A percentile compares a stretch with the other conserved stretches of the same genome.
Conservation (phyloP, 2,329 filamentous ascomycete species). For the Sclerotiophoma versabilis region DNA sequence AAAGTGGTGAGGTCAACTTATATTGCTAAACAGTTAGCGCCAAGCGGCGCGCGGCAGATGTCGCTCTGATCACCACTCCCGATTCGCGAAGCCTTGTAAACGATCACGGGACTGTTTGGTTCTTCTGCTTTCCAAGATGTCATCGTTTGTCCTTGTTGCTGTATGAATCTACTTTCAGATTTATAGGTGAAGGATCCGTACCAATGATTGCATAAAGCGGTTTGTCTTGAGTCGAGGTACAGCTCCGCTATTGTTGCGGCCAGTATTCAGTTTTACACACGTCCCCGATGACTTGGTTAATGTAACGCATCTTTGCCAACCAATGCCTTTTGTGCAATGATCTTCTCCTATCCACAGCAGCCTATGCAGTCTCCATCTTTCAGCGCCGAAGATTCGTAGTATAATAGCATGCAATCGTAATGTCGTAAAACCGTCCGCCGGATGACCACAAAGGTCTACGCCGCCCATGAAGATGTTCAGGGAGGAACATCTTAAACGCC, state of each 20-base stretch:
- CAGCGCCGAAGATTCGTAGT: background rate
- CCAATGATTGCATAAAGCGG: background rate
- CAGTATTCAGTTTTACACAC: no score
- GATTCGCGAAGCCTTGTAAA: background rate
- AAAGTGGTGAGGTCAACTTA: conserved; percentile 14
- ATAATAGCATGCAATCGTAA: background rate
- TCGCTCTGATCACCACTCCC: background rate
- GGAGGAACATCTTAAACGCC: background rate
- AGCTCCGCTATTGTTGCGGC: no score
- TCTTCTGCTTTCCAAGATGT: no score
- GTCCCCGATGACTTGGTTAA: background rate
- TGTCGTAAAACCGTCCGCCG: background rate
- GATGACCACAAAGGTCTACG: background rate
- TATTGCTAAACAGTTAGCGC: conserved; percentile 4
- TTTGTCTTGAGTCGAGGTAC: background rate
- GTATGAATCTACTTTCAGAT: background rate
- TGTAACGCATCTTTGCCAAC: background rate
- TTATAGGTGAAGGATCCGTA: background rate
- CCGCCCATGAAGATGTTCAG: background rate
- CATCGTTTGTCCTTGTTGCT: background rate
- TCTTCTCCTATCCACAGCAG: background rate
- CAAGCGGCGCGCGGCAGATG: conserved; percentile 3
- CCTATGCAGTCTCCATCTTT: background rate
- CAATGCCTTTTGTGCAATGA: background rate
- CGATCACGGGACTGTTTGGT: background rate